phyloP scores from a whole-genome alignment of 768 basidiomycete species.

The Tylopilus cervinicoccineus region DNA sequence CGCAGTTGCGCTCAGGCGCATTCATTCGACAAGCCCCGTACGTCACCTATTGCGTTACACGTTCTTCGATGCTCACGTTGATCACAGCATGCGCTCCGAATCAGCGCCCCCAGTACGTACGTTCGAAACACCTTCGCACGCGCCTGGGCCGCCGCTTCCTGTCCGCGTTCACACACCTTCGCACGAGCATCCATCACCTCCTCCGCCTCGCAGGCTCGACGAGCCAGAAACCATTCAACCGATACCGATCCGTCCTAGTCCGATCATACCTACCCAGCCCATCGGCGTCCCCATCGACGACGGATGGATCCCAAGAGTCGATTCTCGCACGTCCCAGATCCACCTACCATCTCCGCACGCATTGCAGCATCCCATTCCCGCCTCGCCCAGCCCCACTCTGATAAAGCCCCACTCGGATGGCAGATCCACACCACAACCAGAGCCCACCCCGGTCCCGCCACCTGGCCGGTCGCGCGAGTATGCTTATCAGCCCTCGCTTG shows the following conservation, averaged over 20 bases:
- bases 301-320: slow-evolving; percentile 28
- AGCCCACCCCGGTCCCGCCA: slow-evolving; percentile 18
- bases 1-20: slow-evolving; percentile 13
- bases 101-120: slow-evolving; percentile 27
- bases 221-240: slow-evolving; percentile 29
- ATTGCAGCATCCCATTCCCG: slow-evolving; percentile 11
- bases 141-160: slow-evolving; percentile 18
- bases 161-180: slow-evolving; percentile 19
- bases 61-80: slow-evolving; percentile 10
- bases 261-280: slow-evolving; percentile 7
- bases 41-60: slow-evolving; percentile 11
- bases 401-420: slow-evolving; percentile 14
- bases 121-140: slow-evolving; percentile 7
- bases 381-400: slow-evolving; percentile 13
- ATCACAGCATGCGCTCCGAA: slow-evolving; percentile 23
- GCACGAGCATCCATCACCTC: slow-evolving; percentile 11
- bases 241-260: slow-evolving; percentile 24
- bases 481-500: slow-evolving; percentile 26
- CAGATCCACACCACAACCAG: slow-evolving; percentile 3
- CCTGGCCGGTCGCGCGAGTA: slow-evolving; percentile 28
- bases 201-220: slow-evolving; percentile 4
- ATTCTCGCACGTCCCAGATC: slow-evolving; percentile 25
- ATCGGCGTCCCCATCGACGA: slow-evolving; percentile 20
- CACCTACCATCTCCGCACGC: slow-evolving; percentile 21
- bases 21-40: slow-evolving; percentile 21